Conservation (phyloP, 768 basidiomycete genomes). For the Mycena alexandri region DNA sequence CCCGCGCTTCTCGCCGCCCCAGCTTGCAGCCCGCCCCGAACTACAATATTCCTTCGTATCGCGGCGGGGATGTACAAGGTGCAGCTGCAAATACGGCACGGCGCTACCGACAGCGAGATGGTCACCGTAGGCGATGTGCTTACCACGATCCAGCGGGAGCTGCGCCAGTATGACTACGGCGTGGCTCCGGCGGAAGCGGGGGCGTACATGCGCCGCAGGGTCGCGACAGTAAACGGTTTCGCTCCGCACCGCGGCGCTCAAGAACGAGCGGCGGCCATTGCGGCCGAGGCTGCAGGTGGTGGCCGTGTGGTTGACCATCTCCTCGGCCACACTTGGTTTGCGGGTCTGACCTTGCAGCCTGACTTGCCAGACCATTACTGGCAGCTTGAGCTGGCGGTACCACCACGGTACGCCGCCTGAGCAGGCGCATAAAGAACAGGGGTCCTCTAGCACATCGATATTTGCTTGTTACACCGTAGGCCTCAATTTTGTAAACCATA, state of each 20-base stretch:
- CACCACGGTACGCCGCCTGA: constrained; percentile 17
- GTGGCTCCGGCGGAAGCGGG: not conserved
- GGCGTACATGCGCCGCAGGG: constrained; percentile 26
- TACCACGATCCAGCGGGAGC: constrained; percentile 13
- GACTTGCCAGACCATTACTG: constrained; percentile 13
- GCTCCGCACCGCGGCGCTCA: not conserved
- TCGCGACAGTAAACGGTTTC: constrained; percentile 31
- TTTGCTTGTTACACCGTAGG: too few species aligned
- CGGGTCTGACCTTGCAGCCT: constrained; percentile 1
- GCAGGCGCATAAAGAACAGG: too few species aligned
- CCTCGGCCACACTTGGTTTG: constrained; percentile 25
- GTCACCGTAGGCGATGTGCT: constrained; percentile 35
- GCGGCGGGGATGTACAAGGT: constrained; percentile 12
- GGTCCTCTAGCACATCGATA: too few species aligned
- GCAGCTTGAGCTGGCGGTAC: constrained; percentile 18
- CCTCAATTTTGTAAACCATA: too few species aligned
- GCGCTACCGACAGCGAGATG: not conserved
- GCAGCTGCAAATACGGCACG: constrained; percentile 6
- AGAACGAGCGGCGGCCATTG: not conserved
- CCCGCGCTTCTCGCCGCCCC: constrained; percentile 13
- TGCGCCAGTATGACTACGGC: constrained; percentile 27
- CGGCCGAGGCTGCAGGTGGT: constrained; percentile 3
- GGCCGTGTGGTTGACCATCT: constrained; percentile 24
- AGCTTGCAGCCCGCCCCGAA: constrained; percentile 29
- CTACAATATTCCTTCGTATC: constrained; percentile 17